These are phyloP conservation scores for Trifolium subterraneum DNA, from an alignment of 306 rosid species.

Conservation along the genomic window DNA sequence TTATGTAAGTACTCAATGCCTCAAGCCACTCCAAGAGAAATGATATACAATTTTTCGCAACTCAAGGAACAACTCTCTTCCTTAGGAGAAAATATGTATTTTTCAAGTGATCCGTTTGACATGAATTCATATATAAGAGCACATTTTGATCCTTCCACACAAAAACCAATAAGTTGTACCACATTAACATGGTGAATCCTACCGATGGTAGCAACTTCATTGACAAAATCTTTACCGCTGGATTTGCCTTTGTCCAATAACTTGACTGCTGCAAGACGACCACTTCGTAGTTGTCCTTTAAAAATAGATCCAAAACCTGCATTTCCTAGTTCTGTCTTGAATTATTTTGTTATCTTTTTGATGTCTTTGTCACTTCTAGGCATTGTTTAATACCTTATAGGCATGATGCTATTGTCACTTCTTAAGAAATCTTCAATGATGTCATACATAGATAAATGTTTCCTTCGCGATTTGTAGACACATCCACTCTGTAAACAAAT, in stretches of 20 bases:
- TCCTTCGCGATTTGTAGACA: conserved; percentile 33
- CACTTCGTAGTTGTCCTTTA: conserved; percentile 19
- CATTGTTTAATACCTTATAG: conserved; percentile 2
- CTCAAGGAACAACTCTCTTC: background rate
- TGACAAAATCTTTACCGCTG: background rate
- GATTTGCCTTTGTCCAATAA: conserved; percentile 1
- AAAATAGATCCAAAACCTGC: conserved; percentile 4
- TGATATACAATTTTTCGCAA: background rate
- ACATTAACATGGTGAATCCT: conserved; percentile 4
- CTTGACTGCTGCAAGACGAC: background rate
- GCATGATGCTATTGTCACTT: conserved; percentile 1
- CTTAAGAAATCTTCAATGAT: conserved; percentile 35
- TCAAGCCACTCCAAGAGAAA: conserved; percentile 4
- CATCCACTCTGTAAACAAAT: too few relatives aligned
- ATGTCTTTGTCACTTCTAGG: conserved; percentile 7
- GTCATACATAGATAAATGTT: conserved; percentile 38
- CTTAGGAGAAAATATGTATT: background rate
- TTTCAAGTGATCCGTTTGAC: conserved; percentile 12
- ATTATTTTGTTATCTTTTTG: background rate
- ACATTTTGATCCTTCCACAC: conserved; percentile 7
- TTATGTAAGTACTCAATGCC: conserved; percentile 18
- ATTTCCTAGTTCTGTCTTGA: background rate
- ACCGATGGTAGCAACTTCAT: conserved; percentile 20
- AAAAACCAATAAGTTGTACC: conserved; percentile 7
- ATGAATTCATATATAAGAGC: conserved; percentile 23